Conservation (phyloP, 2,329 filamentous ascomycete genomes). For the Chrysoporthe cubensis region DNA sequence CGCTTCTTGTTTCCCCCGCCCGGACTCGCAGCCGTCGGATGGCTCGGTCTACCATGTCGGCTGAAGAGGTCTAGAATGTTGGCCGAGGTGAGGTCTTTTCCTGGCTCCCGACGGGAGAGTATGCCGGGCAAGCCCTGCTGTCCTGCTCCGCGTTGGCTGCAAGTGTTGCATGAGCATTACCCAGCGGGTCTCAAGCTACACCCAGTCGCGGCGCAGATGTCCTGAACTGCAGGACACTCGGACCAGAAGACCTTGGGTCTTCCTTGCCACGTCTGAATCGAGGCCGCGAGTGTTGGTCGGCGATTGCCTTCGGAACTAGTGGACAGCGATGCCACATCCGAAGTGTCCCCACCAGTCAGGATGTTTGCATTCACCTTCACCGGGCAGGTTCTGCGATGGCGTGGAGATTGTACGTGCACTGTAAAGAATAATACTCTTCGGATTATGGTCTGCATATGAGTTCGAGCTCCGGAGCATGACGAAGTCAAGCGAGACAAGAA, state of each 20-base stretch:
- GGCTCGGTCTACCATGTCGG: neutral
- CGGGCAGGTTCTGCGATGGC: too few relatives aligned
- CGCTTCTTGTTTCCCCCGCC: neutral
- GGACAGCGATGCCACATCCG: neutral
- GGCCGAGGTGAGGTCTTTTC: neutral
- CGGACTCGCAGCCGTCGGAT: neutral
- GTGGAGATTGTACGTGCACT: too few relatives aligned
- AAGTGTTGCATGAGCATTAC: neutral
- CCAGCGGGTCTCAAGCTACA: too few relatives aligned
- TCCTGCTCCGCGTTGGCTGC: neutral
- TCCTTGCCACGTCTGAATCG: neutral
- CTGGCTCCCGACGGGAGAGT: neutral
- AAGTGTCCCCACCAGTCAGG: neutral
- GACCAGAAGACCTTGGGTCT: neutral
- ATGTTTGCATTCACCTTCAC: too few relatives aligned
- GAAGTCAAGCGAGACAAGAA: neutral
- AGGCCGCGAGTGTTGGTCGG: neutral
- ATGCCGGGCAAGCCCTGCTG: neutral
- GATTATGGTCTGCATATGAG: too few relatives aligned
- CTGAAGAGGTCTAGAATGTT: neutral
- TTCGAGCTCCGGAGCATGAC: neutral
- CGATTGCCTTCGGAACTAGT: neutral
- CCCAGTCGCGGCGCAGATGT: neutral
- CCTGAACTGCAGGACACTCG: neutral
- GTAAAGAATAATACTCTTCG: too few relatives aligned